Base-by-base conservation (phyloP, 2,329 filamentous ascomycete species). In the Lachnellula suecica region DNA sequence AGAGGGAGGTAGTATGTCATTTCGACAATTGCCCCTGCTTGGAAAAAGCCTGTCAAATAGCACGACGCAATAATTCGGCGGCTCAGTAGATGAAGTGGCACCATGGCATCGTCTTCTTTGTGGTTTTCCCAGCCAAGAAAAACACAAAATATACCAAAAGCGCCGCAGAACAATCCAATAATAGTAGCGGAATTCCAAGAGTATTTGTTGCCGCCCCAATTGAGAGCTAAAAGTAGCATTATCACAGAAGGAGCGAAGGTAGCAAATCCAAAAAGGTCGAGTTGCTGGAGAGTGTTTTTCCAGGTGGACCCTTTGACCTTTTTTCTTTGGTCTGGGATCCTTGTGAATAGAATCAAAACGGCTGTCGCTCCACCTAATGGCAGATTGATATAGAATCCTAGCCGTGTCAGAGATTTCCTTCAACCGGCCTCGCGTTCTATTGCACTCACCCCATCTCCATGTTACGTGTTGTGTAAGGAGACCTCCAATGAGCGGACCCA, bases 311-410 rank as follows among this genome's bases (percentile, higher is more conserved):
- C 37, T 44, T 10, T 19, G n/a, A 17, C 29, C 29, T 31, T 31
- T 31, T 31, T 31, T 34, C 31, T 31, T 7, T 23, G 23, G 23
- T 54, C 11, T 66, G 71, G 20, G 58, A 58, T 63, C 22, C 65
- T 58, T 58, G 76, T 68, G 53, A 70, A 65, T 56, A 73, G 56
- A 11, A 73, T 29, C 27, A 69, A 56, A 2, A 62, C 25, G 35
- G 64, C 59, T 4, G 67, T 66, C 4, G 66, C 50, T 15, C 62
- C 69, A 4, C 72, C 71, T 24, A 74, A 61, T 0, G 72, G 72
- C 2, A 75, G 62, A 47, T 69, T 72, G 62, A 73, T 70, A 58
- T 63, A 55, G 24, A 44, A 58, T 45, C 49, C 53, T 49, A 44
- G 47, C 34, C 53, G 15, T 8, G 29, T 15, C 29, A 8, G 8